A percentile compares a stretch with the other conserved stretches of the same genome.
These are phyloP conservation scores for Zanthoxylum bungeanum DNA, from an alignment of 345 rosid genomes.

Conservation along the genomic window DNA sequence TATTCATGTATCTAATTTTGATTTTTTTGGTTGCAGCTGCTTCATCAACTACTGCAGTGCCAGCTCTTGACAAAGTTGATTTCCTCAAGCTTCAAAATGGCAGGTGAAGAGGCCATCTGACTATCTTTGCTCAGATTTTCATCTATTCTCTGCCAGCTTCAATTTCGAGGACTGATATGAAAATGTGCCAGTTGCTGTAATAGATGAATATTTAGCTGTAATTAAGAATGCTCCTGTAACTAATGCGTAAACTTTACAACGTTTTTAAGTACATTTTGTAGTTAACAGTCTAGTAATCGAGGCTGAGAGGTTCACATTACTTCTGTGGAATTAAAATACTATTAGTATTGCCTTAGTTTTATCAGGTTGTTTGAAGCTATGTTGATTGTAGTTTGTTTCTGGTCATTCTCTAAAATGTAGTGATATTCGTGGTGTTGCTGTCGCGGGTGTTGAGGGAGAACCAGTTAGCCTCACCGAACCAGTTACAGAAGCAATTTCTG, in stretches of 20 bases:
- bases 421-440: slow-evolving; percentile 94
- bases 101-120: slow-evolving; percentile 43
- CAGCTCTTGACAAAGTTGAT: slow-evolving; percentile 55
- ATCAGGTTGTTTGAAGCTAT: neutral
- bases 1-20: slow-evolving; percentile 16
- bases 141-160: neutral
- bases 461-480: slow-evolving; percentile 76
- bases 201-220: neutral
- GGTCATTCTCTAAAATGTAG: slow-evolving; percentile 31
- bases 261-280: neutral
- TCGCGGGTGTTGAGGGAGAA: slow-evolving; percentile 93
- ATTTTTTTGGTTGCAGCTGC: slow-evolving; percentile 51
- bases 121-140: slow-evolving; percentile 2
- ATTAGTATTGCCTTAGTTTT: neutral
- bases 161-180: neutral
- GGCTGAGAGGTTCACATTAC: neutral
- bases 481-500: slow-evolving; percentile 88
- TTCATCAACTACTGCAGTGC: slow-evolving; percentile 49
- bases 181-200: neutral
- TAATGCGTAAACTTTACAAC: neutral
- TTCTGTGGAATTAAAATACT: slow-evolving; percentile 1
- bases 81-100: slow-evolving; percentile 97
- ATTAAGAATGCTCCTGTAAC: neutral
- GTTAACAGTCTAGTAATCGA: neutral
- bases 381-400: neutral